phyloP scores from a whole-genome alignment of 192 early-diverging fungal genomes.

The Linnemannia schmuckeri region DNA sequence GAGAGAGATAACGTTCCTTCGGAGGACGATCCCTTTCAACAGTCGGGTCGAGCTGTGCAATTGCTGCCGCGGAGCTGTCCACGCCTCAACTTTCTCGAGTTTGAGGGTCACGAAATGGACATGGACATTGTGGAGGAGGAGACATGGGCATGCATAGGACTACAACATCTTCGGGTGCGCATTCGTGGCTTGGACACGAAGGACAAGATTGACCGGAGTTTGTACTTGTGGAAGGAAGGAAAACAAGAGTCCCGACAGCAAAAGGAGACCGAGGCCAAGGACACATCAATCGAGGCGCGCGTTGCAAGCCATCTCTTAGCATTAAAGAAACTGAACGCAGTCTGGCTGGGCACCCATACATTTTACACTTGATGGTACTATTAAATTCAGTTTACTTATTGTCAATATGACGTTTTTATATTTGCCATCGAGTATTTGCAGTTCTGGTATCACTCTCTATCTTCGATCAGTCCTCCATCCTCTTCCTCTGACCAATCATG shows the following conservation, averaged over 20 bases:
- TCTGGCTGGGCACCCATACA: conserved; percentile 29
- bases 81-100: not conserved
- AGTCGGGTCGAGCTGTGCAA: conserved; percentile 17
- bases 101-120: conserved; percentile 17
- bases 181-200: conserved; percentile 21
- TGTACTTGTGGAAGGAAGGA: conserved; percentile 12
- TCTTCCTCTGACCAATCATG: conserved; percentile 17
- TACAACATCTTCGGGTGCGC: conserved; percentile 21
- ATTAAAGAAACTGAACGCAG: conserved; percentile 9
- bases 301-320: conserved; percentile 18
- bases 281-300: conserved; percentile 12
- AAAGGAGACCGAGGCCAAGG: not conserved
- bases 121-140: conserved; percentile 26
- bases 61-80: conserved; percentile 13
- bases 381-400: not conserved
- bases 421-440: too few relatives aligned
- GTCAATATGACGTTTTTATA: too few relatives aligned
- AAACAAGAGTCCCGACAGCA: not conserved
- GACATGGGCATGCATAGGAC: conserved; percentile 9
- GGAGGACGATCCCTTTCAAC: conserved; percentile 8
- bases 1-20: conserved; percentile 4
- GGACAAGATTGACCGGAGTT: conserved; percentile 7
- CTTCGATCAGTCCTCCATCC: not conserved
- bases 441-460: not conserved
- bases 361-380: not conserved